Base-by-base conservation (phyloP, 306 rosid genomes). In the Prunus fruticosa region DNA sequence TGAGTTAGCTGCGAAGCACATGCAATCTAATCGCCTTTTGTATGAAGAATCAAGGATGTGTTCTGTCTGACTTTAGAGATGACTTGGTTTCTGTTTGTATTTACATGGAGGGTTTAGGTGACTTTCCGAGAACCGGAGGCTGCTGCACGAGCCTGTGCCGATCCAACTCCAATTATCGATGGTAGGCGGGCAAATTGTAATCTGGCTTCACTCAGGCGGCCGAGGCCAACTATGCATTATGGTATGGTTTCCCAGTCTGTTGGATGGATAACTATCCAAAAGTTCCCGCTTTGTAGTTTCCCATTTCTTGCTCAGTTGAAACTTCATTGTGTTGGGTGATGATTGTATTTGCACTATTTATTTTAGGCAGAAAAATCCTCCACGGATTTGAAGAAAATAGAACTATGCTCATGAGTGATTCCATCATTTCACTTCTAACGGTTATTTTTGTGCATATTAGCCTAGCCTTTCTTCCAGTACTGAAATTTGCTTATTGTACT, bases 131-230 rank as follows among this genome's bases (percentile, higher is more conserved):
- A 94, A 74, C 91, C 96, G 18, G 98, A 91, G 86, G 88, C 98
- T 78, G 97, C 98, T 64, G 85, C 93, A 58, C 89, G 98, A 79
- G 97, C 98, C 49, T 94, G 98, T 72, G 88, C 86, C 11, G 96
- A 91, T 90, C 96, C 98, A 13, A 74, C 89, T 61, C 98, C 98
- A 5, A 66, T 90, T 64, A 94, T 94, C 64, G 98, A 94, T 81
- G 97, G 98, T 75, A 85, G 98, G 85, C 89, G 97, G 60, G 97
- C 98, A 0, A 94, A 94, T 74, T 94, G 98, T 87, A 94, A 94
- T 70, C 72, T 94, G 79, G 98, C 98, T 79, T 94, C 98, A 1
- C 95, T 91, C 34, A 91, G 98, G 25, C 94, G 96, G 49, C 93
- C 98, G 20, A 81, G 92, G 13, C 96, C 88, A 10, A 88, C 96